Base-by-base conservation (phyloP, 176 grass and related monocot species). In the Triticum monococcum region DNA sequence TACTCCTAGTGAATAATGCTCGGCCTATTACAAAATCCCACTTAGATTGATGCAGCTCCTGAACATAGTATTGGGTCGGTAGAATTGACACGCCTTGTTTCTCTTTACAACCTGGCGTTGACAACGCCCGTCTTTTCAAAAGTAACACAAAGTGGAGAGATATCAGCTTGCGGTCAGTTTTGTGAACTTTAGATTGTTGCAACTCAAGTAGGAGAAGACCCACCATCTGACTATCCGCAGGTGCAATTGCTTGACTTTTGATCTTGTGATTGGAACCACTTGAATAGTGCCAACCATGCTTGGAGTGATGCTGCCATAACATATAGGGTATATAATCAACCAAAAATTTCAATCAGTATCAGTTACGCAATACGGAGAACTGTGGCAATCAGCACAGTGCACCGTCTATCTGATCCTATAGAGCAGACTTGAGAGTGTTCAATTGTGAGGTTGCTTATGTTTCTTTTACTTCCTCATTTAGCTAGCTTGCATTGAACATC, bases 161-260 rank as follows among this genome's bases (percentile, higher is more conserved):
- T 50, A 52, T 52, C 43, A 75, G 13, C 23, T 2, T 8, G 7
- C 13, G 23, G 40, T 24, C 3, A 30, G 46, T 75, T 48, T 73
- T 28, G 24, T 75, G 41, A 48, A 75, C 40, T 75, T 75, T 75
- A 54, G 16, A 54, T 52, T 17, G 14, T 52, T 52, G 48, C 41
- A 43, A 28, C 40, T 75, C 72, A 75, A 74, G 25, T 75, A 75
- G 72, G 72, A 75, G 41, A 75, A 75, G 72, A 28, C 50, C 45
- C 40, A 25, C 40, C 22, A 54, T 54, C 50, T 54, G 16, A 54
- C 50, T 54, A 54, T n/a, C n/a, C 4, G 12, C 45, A 48, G 71
- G 24, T 75, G 41, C 72, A 75, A 48, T 50, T 25, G 7, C 41
- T 24, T 25, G 41, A 28, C 41, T 72, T 20, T 26, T 48, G 23